Conservation (phyloP, 345 rosid genomes). For the Orychophragmus violaceus region DNA sequence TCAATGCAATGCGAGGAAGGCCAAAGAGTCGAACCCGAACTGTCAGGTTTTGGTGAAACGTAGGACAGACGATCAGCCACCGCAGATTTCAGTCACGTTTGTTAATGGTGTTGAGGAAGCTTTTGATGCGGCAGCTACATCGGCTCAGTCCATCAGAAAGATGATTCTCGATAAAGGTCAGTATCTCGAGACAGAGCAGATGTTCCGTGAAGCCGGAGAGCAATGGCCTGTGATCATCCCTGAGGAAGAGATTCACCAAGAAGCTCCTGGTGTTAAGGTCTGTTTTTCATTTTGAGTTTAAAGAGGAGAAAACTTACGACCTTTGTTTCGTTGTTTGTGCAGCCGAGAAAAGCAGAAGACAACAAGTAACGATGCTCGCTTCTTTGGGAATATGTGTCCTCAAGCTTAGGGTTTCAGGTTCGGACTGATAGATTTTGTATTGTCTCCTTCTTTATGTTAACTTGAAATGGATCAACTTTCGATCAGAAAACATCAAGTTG, state of each 20-base stretch:
- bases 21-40: conserved; percentile 80
- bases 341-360: conserved; percentile 86
- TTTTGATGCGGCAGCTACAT: conserved; percentile 67
- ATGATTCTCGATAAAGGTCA: conserved; percentile 82
- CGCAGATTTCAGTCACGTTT: conserved; percentile 74
- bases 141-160: conserved; percentile 68
- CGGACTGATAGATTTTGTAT: background rate
- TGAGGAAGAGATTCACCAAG: conserved; percentile 58
- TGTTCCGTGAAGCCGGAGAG: conserved; percentile 91
- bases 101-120: conserved; percentile 76
- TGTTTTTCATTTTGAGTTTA: no score
- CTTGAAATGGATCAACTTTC: background rate
- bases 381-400: background rate
- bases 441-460: background rate
- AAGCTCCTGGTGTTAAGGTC: conserved; percentile 81
- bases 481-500: background rate
- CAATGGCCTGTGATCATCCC: conserved; percentile 87
- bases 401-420: background rate
- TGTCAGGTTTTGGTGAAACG: conserved; percentile 85
- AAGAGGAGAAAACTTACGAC: no score
- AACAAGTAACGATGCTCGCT: conserved; percentile 34
- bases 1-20: conserved; percentile 85
- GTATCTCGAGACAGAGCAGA: conserved; percentile 76
- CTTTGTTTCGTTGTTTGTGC: background rate
- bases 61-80: conserved; percentile 78